phyloP scores from a whole-genome alignment of 805 yeast species.

The Candida hispaniensis region DNA sequence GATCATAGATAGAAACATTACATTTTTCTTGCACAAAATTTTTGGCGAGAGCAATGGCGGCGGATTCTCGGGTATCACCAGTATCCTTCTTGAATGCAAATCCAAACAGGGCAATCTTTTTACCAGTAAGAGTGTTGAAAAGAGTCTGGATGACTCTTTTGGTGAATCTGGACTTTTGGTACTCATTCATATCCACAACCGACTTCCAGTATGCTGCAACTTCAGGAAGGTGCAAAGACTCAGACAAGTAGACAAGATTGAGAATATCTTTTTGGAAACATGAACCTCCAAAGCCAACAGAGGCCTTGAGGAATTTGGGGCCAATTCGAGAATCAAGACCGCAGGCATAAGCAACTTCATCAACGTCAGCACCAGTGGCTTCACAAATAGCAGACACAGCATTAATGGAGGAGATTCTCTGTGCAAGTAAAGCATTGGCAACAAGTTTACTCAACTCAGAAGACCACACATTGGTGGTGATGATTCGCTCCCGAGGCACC shows the following conservation, averaged over 20 bases:
- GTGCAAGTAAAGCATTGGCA: slow-evolving; percentile 27
- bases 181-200: slow-evolving; percentile 26
- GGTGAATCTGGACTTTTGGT: slow-evolving; percentile 26
- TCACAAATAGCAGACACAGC: slow-evolving; percentile 28
- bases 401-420: slow-evolving; percentile 27
- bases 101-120: slow-evolving; percentile 25
- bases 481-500: slow-evolving; percentile 25
- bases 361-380: slow-evolving; percentile 28
- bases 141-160: slow-evolving; percentile 23
- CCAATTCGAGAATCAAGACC: slow-evolving; percentile 27
- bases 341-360: slow-evolving; percentile 26
- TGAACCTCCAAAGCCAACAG: slow-evolving; percentile 28
- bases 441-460: slow-evolving; percentile 28
- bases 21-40: slow-evolving; percentile 25
- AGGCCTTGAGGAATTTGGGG: slow-evolving; percentile 26
- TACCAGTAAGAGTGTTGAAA: slow-evolving; percentile 26
- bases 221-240: slow-evolving; percentile 26
- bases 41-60: slow-evolving; percentile 25
- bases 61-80: slow-evolving; percentile 27
- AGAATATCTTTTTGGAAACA: slow-evolving; percentile 28
- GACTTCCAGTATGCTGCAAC: slow-evolving; percentile 22
- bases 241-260: slow-evolving; percentile 25
- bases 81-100: slow-evolving; percentile 29
- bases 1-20: slow-evolving; percentile 26
- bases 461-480: slow-evolving; percentile 27